These are phyloP conservation scores for Edaphochlamys debaryana DNA, from an alignment of 139 green algal species.

Conservation along the genomic window DNA sequence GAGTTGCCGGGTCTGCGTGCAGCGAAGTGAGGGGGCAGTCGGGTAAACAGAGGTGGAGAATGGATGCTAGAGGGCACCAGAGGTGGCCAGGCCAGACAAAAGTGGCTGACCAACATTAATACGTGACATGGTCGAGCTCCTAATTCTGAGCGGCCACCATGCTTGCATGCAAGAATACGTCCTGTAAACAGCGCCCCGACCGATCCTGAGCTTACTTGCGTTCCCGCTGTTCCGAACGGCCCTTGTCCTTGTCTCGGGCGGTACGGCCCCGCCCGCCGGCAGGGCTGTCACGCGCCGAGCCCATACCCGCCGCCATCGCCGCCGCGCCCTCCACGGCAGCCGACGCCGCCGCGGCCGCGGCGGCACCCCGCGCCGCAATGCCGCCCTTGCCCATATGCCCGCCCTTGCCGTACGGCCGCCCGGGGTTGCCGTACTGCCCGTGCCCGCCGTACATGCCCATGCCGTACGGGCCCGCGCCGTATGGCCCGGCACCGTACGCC, in stretches of 20 bases:
- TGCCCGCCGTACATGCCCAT: not conserved
- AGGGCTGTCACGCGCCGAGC: slow-evolving; percentile 9
- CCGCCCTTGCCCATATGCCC: too few species aligned
- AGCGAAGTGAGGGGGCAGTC: not conserved
- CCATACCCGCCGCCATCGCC: not conserved
- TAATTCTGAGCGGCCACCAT: too few species aligned
- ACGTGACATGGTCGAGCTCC: too few species aligned
- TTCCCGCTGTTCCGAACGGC: not conserved
- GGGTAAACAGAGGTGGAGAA: too few species aligned
- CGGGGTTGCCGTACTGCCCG: too few species aligned
- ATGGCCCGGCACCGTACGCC: not conserved
- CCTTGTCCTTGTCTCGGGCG: slow-evolving; percentile 21
- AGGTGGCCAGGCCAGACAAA: too few species aligned
- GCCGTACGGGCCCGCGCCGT: not conserved
- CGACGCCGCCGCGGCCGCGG: not conserved
- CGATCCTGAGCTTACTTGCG: slow-evolving; percentile 40
- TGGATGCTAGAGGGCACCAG: too few species aligned
- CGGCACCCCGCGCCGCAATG: too few species aligned
- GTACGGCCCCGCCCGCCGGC: not conserved
- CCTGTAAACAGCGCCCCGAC: too few species aligned
- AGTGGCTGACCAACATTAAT: too few species aligned
- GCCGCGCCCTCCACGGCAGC: not conserved
- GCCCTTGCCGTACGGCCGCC: not conserved
- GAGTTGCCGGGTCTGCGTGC: slow-evolving; percentile 25
- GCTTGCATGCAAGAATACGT: too few species aligned